A percentile compares a stretch with the other conserved stretches of the same genome.
Evolutionary conservation across 2,329 filamentous ascomycete genomes (phyloP).

Genomic region (Pseudocercospora pini-densiflorae): DNA sequence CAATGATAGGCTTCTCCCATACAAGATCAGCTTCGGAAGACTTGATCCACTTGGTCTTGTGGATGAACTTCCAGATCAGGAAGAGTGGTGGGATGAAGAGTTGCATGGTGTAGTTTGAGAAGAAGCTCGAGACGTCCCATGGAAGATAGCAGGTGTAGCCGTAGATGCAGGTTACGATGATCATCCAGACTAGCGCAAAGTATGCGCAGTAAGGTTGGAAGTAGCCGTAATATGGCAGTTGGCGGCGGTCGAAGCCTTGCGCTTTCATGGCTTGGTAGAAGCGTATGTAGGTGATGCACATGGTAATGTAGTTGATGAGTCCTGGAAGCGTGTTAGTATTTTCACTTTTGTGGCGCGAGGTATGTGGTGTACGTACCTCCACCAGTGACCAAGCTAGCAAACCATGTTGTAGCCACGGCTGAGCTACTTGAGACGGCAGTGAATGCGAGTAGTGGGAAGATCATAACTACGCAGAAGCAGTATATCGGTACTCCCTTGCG

Average conservation of each 20-base stretch:
- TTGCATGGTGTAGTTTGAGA: constrained; percentile 54
- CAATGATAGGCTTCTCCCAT: constrained; percentile 63
- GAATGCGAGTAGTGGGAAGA: constrained; percentile 44
- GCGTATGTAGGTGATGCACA: constrained; percentile 62
- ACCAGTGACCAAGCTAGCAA: constrained; percentile 62
- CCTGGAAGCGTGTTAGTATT: constrained; percentile 28
- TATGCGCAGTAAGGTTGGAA: constrained; percentile 61
- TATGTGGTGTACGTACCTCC: constrained; percentile 43
- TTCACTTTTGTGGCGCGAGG: not conserved
- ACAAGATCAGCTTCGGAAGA: constrained; percentile 62
- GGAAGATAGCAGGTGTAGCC: constrained; percentile 60
- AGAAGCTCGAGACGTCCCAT: constrained; percentile 51
- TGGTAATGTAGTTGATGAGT: constrained; percentile 67
- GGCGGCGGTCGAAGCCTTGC: constrained; percentile 57
- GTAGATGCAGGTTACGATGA: constrained; percentile 53
- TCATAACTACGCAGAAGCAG: constrained; percentile 56
- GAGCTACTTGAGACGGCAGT: constrained; percentile 39
- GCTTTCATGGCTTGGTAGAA: constrained; percentile 61
- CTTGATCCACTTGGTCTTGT: constrained; percentile 61
- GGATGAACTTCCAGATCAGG: constrained; percentile 64
- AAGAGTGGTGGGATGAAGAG: constrained; percentile 32
- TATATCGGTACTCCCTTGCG: constrained; percentile 65
- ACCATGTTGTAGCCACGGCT: constrained; percentile 40
- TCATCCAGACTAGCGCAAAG: constrained; percentile 38
- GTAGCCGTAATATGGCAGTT: constrained; percentile 61